Evolutionary conservation across 208 protist genomes (phyloP).

Genomic region (Leishmania aethiopica): DNA sequence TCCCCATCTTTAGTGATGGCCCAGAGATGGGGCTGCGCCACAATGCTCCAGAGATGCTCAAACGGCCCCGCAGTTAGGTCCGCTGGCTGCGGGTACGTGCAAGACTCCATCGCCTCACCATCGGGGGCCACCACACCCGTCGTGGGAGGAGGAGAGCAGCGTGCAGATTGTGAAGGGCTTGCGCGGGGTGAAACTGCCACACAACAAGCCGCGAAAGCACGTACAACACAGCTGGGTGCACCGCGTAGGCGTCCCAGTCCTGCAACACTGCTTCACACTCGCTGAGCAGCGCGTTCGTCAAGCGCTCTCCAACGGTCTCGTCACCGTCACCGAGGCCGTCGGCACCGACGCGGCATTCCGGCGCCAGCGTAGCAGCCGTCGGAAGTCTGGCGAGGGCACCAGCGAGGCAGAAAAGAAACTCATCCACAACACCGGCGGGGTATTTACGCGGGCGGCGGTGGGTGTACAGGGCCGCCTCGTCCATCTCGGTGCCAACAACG

Average conservation of each 20-base stretch:
- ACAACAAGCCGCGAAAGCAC: constrained; percentile 66
- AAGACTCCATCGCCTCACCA: neutral
- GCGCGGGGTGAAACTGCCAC: constrained; percentile 79
- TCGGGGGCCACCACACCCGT: neutral
- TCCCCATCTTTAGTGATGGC: constrained; percentile 75
- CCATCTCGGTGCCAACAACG: constrained; percentile 61
- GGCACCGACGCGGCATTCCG: neutral
- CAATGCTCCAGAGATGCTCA: constrained; percentile 84
- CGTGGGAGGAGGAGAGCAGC: neutral
- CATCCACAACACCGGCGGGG: constrained; percentile 66
- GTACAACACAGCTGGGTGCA: constrained; percentile 81
- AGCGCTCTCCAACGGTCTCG: constrained; percentile 46
- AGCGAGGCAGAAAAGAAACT: constrained; percentile 66
- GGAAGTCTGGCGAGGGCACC: constrained; percentile 41
- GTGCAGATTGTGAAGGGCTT: neutral
- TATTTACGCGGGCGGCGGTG: constrained; percentile 37
- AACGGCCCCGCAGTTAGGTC: constrained; percentile 71
- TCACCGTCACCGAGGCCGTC: constrained; percentile 2
- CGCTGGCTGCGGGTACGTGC: constrained; percentile 33
- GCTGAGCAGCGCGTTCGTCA: constrained; percentile 67
- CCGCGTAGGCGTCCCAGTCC: constrained; percentile 85
- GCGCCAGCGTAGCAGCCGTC: neutral
- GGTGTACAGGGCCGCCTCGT: constrained; percentile 61
- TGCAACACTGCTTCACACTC: constrained; percentile 61
- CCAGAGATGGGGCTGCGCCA: constrained; percentile 81